Evolutionary conservation across 2,329 filamentous ascomycete species (phyloP), one percentile per base, ranked within the genome.

Genomic region (Phialophora chinensis): DNA sequence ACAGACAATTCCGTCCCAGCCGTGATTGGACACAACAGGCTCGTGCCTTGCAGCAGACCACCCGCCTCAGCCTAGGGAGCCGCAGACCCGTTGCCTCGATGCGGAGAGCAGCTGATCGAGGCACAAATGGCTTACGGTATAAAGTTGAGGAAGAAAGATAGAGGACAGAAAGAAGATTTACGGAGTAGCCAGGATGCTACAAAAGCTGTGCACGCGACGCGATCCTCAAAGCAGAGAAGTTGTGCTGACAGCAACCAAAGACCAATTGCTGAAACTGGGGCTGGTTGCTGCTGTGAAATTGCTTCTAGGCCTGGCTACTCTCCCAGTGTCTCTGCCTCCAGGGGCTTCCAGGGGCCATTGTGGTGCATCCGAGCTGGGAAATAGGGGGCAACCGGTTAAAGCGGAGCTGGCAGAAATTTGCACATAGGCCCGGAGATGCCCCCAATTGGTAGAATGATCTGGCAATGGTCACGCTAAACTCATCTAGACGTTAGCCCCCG

Each of bases 41-140:
- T 25, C 29, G 68, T 70, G 20, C 68, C 68, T 70, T 70, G 68
- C 68, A 70, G 68, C 62, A 67, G 54, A 56, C 63, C 62, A 60
- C 68, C 66, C 66, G 56, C 38, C 59, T 52, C 50, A 64, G 66
- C 63, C 38, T 44, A 44, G 38, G 38, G 38, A 44, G 38, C 38
- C 65, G 65, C 59, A 63, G 23, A 38, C 54, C 44, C 59, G 27
- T 31, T 60, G 54, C 38, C 27, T 52, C 12, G 52, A 56, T 63
- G 60, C 60, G 63, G 60, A 66, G 60, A 59, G 50, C 14, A 52
- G 44, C 44, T 60, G 44, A 49, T 60, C 57, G 57, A 47, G n/a
- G 14, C 14, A 17, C 44, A 20, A 20, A 60, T 20, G 35, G 31
- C 42, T 20, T 38, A 52, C 59, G 47, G 47, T 54, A 42, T 49